Conservation (phyloP, 192 early-diverging fungal genomes). For the Coemansia javaensis region DNA sequence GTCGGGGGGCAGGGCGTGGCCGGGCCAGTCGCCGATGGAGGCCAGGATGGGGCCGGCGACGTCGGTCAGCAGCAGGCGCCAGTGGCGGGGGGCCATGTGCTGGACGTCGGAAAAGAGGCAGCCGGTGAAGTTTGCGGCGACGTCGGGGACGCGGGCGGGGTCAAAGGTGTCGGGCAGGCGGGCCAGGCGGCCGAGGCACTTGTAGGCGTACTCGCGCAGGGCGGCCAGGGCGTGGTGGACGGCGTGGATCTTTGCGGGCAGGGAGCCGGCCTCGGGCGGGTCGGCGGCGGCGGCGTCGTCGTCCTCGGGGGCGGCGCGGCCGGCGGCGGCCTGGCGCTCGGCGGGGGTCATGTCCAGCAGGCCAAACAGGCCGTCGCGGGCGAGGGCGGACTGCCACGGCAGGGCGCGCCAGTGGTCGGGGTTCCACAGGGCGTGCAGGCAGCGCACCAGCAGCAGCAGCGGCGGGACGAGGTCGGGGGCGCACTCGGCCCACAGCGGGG, state of each 20-base stretch:
- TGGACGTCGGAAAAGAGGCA: conserved; percentile 33
- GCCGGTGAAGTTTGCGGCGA: conserved; percentile 15
- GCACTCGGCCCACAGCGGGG: conserved; percentile 36
- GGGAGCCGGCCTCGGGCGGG: not conserved
- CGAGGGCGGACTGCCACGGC: conserved; percentile 28
- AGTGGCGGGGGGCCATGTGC: conserved; percentile 25
- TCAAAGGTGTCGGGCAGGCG: conserved; percentile 16
- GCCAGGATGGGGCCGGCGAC: conserved; percentile 17
- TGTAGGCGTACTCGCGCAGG: conserved; percentile 30
- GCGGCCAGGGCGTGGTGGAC: conserved; percentile 16
- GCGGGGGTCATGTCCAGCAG: conserved; percentile 21
- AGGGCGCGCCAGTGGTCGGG: conserved; percentile 14
- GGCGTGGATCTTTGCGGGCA: conserved; percentile 9
- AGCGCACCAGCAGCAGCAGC: conserved; percentile 19
- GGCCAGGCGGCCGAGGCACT: conserved; percentile 20
- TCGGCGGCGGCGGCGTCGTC: not conserved
- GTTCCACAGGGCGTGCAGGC: conserved; percentile 41
- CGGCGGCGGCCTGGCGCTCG: conserved; percentile 15
- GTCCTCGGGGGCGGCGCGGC: not conserved
- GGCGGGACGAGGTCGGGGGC: conserved; percentile 13
- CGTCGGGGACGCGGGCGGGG: not conserved
- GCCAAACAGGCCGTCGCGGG: conserved; percentile 18
- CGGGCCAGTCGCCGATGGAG: conserved; percentile 34
- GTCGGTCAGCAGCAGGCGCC: conserved; percentile 24
- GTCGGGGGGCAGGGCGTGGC: not conserved